These are phyloP conservation scores for Saksenaea vasiformis DNA, from an alignment of 371 early-diverging fungal species.

Conservation along the genomic window DNA sequence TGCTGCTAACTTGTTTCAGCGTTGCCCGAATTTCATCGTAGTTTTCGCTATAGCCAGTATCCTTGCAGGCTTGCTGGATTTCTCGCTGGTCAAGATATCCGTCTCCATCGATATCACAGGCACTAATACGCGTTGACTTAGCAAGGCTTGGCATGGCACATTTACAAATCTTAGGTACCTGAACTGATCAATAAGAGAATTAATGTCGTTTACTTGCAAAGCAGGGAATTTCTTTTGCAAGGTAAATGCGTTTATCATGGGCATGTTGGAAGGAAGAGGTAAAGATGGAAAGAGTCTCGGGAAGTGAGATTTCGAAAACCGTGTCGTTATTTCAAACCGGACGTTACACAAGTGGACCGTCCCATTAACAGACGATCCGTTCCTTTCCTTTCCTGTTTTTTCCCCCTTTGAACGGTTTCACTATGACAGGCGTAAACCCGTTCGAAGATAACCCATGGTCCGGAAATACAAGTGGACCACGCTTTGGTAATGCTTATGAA, in stretches of 20 bases:
- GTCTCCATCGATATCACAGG: conserved; percentile 73
- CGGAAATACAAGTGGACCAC: neutral
- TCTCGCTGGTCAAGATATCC: conserved; percentile 78
- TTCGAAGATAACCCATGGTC: conserved; percentile 3
- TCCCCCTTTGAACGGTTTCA: neutral
- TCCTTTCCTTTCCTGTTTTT: neutral
- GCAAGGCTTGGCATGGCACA: neutral
- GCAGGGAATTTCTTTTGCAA: conserved; percentile 66
- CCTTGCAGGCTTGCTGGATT: conserved; percentile 68
- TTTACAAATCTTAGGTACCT: conserved; percentile 43
- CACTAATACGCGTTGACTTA: conserved; percentile 38
- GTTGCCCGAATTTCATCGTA: conserved; percentile 80
- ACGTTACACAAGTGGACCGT: neutral
- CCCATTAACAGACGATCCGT: neutral
- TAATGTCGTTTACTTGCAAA: conserved; percentile 62
- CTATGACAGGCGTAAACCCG: neutral
- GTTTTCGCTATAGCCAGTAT: conserved; percentile 67
- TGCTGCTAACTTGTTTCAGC: conserved; percentile 71
- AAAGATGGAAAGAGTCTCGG: neutral
- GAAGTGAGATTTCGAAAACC: neutral
- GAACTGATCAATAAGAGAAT: conserved; percentile 63
- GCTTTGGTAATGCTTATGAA: neutral
- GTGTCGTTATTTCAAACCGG: neutral
- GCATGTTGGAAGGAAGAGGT: conserved; percentile 20
- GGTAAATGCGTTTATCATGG: conserved; percentile 46